These are phyloP conservation scores for Mimosa bimucronata DNA, from an alignment of 306 rosid genomes.

Conservation along the genomic window DNA sequence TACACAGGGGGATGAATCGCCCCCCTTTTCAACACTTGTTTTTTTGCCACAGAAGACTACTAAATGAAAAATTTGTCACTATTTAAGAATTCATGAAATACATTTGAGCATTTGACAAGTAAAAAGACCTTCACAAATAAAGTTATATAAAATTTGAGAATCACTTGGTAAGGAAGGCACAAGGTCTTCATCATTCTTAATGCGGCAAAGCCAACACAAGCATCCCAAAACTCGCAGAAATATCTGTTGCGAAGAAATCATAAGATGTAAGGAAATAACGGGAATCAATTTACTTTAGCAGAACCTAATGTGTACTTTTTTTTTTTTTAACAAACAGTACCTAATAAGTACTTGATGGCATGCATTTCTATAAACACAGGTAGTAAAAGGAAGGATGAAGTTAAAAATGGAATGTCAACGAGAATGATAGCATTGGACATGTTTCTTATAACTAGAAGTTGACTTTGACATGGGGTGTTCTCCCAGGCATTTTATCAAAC, in stretches of 20 bases:
- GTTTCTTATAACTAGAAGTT: neutral
- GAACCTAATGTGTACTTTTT: too few species aligned
- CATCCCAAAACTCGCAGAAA: neutral
- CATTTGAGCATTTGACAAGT: neutral
- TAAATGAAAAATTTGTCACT: neutral
- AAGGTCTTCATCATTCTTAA: constrained; percentile 44
- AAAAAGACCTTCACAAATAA: neutral
- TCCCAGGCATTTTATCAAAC: too few species aligned
- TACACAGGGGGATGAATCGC: neutral
- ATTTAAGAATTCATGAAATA: neutral
- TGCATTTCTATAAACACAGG: neutral
- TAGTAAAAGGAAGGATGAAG: too few species aligned
- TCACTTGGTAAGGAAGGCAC: constrained; percentile 53
- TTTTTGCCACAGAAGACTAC: neutral
- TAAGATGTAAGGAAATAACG: neutral
- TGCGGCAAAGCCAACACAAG: neutral
- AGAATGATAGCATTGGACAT: neutral
- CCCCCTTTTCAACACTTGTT: too few species aligned
- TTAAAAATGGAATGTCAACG: neutral
- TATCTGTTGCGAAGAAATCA: constrained; percentile 11
- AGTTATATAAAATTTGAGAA: neutral
- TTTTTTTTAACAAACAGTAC: too few species aligned
- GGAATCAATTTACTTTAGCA: neutral
- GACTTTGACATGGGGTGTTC: too few species aligned
- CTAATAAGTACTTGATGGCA: neutral